Percentiles rank a stretch among this genome's conserved stretches.
Conservation (phyloP, 2,329 filamentous ascomycete species). For the Diaporthe sp. region DNA sequence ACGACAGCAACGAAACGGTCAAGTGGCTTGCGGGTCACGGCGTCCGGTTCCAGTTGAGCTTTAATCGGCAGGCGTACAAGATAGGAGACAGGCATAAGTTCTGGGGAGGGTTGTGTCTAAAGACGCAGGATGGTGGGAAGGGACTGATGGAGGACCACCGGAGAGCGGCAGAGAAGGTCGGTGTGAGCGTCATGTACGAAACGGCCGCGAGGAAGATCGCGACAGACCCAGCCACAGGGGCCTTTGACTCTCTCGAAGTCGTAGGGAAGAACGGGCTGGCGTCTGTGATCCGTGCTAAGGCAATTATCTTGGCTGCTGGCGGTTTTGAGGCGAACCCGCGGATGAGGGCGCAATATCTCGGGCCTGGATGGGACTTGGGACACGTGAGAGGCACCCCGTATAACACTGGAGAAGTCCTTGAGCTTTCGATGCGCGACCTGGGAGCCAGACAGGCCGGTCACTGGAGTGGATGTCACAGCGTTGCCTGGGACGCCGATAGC, state of each 20-base stretch:
- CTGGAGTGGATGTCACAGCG: slow-evolving; percentile 76
- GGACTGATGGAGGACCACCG: slow-evolving; percentile 67
- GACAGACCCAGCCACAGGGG: slow-evolving; percentile 48
- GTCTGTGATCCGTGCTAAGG: slow-evolving; percentile 51
- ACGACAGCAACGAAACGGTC: slow-evolving; percentile 63
- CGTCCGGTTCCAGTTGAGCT: slow-evolving; percentile 71
- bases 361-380: slow-evolving; percentile 74
- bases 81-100: slow-evolving; percentile 73
- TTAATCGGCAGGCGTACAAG: slow-evolving; percentile 76
- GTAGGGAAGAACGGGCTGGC: slow-evolving; percentile 43
- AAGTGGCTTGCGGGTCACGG: slow-evolving; percentile 70
- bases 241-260: slow-evolving; percentile 51
- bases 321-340: slow-evolving; percentile 74
- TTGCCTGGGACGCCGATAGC: slow-evolving; percentile 76
- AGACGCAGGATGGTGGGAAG: slow-evolving; percentile 71
- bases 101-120: slow-evolving; percentile 76
- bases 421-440: slow-evolving; percentile 65
- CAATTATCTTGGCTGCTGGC: slow-evolving; percentile 70
- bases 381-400: slow-evolving; percentile 74
- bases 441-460: slow-evolving; percentile 68
- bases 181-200: slow-evolving; percentile 61
- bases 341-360: slow-evolving; percentile 67
- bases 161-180: slow-evolving; percentile 57
- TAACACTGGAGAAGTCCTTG: slow-evolving; percentile 72
- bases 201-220: slow-evolving; percentile 60